Evolutionary conservation across 169 alveolate species (phyloP).

Genomic region (Plasmodium sp.): DNA sequence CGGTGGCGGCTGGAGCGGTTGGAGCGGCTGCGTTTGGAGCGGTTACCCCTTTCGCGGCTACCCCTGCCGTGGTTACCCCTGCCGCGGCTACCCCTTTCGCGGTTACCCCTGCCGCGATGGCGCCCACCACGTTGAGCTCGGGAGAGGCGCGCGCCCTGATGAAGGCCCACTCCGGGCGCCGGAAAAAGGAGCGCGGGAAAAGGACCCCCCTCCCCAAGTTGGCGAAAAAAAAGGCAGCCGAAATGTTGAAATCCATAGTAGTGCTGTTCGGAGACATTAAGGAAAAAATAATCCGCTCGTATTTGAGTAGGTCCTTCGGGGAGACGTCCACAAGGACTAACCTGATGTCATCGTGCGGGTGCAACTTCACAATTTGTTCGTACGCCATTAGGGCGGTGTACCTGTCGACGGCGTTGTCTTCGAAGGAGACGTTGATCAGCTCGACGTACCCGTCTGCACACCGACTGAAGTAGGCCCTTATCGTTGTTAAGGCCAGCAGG

Average conservation of each 20-base stretch:
- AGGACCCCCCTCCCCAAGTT: constrained; percentile 75
- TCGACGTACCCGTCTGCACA: constrained; percentile 72
- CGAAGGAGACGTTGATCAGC: constrained; percentile 77
- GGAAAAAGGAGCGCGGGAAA: constrained; percentile 36
- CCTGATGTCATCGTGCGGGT: constrained; percentile 76
- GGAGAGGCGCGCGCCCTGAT: constrained; percentile 43
- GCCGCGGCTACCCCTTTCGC: neutral
- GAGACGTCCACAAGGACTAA: constrained; percentile 78
- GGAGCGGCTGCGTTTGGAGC: no score
- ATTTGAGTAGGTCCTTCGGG: constrained; percentile 66
- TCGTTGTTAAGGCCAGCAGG: constrained; percentile 74
- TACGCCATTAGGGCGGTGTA: constrained; percentile 79
- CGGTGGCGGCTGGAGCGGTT: neutral
- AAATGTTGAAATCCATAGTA: constrained; percentile 83
- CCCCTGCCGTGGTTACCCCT: no score
- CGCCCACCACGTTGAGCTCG: constrained; percentile 25
- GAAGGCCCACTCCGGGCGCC: constrained; percentile 71
- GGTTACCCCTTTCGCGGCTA: neutral
- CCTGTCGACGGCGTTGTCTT: constrained; percentile 79
- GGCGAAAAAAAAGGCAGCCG: constrained; percentile 82
- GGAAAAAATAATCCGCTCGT: constrained; percentile 71
- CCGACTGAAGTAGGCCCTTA: constrained; percentile 22
- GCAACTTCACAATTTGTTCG: constrained; percentile 74
- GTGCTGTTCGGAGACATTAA: constrained; percentile 77
- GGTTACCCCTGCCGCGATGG: no score